phyloP scores from a whole-genome alignment of 805 yeast species.

The Ogataea paraovalis region DNA sequence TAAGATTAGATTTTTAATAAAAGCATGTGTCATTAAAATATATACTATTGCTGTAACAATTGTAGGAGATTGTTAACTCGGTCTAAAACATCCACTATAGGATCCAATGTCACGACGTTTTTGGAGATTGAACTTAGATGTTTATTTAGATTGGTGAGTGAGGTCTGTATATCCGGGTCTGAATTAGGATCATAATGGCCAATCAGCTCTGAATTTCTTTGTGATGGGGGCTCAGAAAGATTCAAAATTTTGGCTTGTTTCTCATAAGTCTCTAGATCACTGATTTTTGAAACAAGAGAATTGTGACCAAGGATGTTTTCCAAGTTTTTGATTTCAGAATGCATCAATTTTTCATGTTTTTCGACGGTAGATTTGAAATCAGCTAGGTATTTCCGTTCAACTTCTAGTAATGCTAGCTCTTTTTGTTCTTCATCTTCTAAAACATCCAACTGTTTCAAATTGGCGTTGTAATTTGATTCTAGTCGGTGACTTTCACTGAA shows the following conservation, averaged over 20 bases:
- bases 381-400: constrained; percentile 18
- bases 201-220: background rate
- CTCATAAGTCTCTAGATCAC: background rate
- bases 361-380: constrained; percentile 16
- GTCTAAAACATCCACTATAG: constrained; percentile 14
- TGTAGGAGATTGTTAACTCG: constrained; percentile 19
- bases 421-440: constrained; percentile 19
- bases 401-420: constrained; percentile 17
- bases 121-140: constrained; percentile 13
- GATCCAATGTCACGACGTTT: constrained; percentile 15
- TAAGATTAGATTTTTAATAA: too few species aligned
- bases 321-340: constrained; percentile 10
- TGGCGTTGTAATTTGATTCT: constrained; percentile 24
- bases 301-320: constrained; percentile 2
- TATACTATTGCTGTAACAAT: constrained; percentile 2
- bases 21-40: too few species aligned
- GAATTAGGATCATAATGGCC: constrained; percentile 10
- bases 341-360: constrained; percentile 12
- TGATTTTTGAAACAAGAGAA: background rate
- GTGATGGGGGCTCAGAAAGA: background rate
- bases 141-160: constrained; percentile 9
- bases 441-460: constrained; percentile 24
- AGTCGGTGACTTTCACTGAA: constrained; percentile 20
- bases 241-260: constrained; percentile 4
- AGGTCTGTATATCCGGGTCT: constrained; percentile 12